Percentiles rank a stretch among this genome's conserved stretches.
Conservation (phyloP, 176 grass and related monocot genomes). For the Rhipidocladum racemiflorum region DNA sequence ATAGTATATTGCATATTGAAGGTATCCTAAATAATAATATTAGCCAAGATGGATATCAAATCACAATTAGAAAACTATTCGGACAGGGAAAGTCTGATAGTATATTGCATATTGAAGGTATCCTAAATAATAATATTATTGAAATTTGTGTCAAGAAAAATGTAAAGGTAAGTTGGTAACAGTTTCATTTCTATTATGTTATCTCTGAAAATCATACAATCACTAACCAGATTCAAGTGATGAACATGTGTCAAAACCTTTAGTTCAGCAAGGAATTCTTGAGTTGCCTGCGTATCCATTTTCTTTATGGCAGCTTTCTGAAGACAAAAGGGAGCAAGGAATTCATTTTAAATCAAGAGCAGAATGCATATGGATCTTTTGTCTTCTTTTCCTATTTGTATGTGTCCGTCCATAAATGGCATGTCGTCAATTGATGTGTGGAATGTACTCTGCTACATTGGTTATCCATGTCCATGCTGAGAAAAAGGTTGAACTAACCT, state of each 20-base stretch:
- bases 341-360: slow-evolving; percentile 29
- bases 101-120: not conserved
- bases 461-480: slow-evolving; percentile 4
- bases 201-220: not conserved
- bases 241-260: slow-evolving; percentile 98
- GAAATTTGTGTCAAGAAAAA: not conserved
- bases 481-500: slow-evolving; percentile 54
- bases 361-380: not conserved
- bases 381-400: not conserved
- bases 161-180: not conserved
- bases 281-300: slow-evolving; percentile 81
- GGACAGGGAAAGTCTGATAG: not conserved
- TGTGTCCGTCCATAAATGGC: not conserved
- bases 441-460: slow-evolving; percentile 11
- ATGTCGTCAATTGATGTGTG: not conserved
- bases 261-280: slow-evolving; percentile 93
- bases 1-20: not conserved
- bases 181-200: not conserved
- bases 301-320: slow-evolving; percentile 97
- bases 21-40: not conserved
- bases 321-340: slow-evolving; percentile 24
- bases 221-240: slow-evolving; percentile 92
- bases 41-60: not conserved
- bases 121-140: not conserved
- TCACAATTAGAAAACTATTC: not conserved